Evolutionary conservation across 2,329 filamentous ascomycete genomes (phyloP), one percentile per base, ranked within the genome.

Genomic region (Ilyonectria mors-panacis): DNA sequence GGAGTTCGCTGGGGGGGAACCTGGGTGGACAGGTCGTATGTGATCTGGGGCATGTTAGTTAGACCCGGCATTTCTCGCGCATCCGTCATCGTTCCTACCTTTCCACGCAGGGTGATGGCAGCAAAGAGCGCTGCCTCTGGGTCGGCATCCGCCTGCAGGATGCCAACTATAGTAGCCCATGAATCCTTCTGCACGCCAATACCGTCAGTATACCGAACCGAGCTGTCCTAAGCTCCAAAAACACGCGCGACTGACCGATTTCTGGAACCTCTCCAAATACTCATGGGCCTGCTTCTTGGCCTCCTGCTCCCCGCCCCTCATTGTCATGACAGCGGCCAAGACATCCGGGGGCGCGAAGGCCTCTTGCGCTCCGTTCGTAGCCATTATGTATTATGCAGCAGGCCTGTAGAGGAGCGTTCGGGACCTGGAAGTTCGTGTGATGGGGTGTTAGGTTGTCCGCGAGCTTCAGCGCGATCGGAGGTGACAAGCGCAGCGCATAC

Each of bases 61-160:
- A 68, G 51, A 37, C 13, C 10, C 13, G 17, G 15, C 2, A 8
- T 39, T 5, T 21, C 21, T 17, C 45, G 19, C 42, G 13, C 12
- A 59, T 13, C 19, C 19, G 17, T 58, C 33, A 37, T 39, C 51
- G 59, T 48, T 12, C 65, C 62, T 73, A 98, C 96, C 92, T 99
- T 99, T 86, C 96, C 96, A 85, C 97, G 97, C 78, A 99, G 85
- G 59, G 96, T 99, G 53, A 95, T 98, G 66, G 96, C 96, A 53
- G 96, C 96, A 81, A 99, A 99, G 67, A 99, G 86, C 80, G 96
- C 96, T 28, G 94, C 93, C 80, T 97, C 94, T 57, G 92, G 87
- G 70, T 95, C 92, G 62, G 92, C 89, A 70, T 92, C 87, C 56
- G 94, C 93, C 80, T 97, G 94, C 69, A 99, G 85, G 70, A 99